phyloP scores from a whole-genome alignment of 345 rosid genomes.

The Aquilaria malaccensis region DNA sequence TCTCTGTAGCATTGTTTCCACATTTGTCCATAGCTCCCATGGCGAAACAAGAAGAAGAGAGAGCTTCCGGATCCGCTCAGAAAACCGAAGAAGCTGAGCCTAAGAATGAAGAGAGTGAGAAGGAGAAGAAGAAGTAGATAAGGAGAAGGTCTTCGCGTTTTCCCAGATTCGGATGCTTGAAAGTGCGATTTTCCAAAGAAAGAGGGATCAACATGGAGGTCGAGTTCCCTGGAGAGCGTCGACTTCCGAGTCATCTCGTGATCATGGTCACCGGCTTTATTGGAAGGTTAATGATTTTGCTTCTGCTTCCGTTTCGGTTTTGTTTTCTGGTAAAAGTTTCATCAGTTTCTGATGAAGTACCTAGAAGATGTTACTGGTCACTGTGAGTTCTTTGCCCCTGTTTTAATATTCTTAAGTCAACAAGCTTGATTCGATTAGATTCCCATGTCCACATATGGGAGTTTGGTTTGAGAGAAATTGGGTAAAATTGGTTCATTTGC shows the following conservation, averaged over 20 bases:
- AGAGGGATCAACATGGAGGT: slow-evolving; percentile 46
- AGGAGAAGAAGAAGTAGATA: slow-evolving; percentile 5
- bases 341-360: slow-evolving; percentile 53
- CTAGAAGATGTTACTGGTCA: slow-evolving; percentile 26
- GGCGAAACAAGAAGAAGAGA: slow-evolving; percentile 1
- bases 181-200: slow-evolving; percentile 27
- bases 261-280: slow-evolving; percentile 79
- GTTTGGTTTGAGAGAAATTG: no score
- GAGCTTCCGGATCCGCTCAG: neutral
- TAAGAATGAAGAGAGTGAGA: neutral
- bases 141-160: slow-evolving; percentile 19
- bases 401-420: no score
- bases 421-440: no score
- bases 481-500: no score
- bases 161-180: slow-evolving; percentile 51
- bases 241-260: slow-evolving; percentile 57
- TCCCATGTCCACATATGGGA: no score
- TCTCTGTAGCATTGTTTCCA: neutral
- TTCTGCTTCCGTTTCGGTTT: no score
- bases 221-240: slow-evolving; percentile 30
- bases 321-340: slow-evolving; percentile 12
- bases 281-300: slow-evolving; percentile 46
- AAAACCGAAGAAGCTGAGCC: neutral
- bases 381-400: slow-evolving; percentile 35
- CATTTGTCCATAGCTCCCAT: slow-evolving; percentile 1